A percentile compares a stretch with the other conserved stretches of the same genome.
Evolutionary conservation across 169 alveolate species (phyloP).

Genomic region (Plasmodium vivax): DNA sequence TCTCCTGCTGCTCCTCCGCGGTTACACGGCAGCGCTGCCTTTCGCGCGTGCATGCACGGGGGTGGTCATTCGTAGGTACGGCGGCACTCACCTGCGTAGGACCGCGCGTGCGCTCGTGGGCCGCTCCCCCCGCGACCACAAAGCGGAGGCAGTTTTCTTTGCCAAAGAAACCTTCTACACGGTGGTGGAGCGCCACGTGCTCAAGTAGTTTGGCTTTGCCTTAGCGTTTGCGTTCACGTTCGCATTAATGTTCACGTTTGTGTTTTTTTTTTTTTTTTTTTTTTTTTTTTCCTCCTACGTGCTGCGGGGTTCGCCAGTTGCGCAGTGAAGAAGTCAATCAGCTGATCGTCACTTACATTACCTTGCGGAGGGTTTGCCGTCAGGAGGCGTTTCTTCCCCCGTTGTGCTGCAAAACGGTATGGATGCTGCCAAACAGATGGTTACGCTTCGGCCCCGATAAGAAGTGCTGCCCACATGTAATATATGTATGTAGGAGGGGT

Average conservation of each 20-base stretch:
- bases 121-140: neutral
- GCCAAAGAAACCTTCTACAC: neutral
- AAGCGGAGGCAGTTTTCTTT: neutral
- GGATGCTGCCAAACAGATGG: neutral
- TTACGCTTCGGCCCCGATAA: neutral
- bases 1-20: neutral
- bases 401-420: neutral
- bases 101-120: too few species aligned
- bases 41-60: neutral
- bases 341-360: neutral
- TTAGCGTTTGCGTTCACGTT: too few species aligned
- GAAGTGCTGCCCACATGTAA: neutral
- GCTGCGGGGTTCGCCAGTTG: neutral
- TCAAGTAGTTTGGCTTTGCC: neutral
- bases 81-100: too few species aligned
- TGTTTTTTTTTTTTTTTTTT: too few species aligned
- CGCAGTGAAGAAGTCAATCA: neutral
- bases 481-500: neutral
- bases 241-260: too few species aligned
- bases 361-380: neutral
- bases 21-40: neutral
- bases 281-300: neutral
- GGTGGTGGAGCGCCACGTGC: neutral
- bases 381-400: neutral
- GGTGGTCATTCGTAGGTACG: too few species aligned